These are phyloP conservation scores for Pyrenophora seminiperda DNA, from an alignment of 2,329 filamentous ascomycete species.

Conservation along the genomic window DNA sequence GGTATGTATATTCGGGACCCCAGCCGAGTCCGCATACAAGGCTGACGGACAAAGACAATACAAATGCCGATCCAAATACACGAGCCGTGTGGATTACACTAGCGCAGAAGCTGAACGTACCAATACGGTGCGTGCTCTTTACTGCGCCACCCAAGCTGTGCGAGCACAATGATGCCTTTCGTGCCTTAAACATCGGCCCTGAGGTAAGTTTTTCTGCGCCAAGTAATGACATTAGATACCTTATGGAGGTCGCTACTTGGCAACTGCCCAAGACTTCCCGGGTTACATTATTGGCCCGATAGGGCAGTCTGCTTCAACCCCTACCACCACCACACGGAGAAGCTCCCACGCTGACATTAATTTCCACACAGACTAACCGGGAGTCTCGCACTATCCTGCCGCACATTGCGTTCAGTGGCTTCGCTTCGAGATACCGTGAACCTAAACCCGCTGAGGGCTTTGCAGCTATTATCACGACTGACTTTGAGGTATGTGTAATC, in stretches of 20 bases:
- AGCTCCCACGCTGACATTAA: conserved; percentile 23
- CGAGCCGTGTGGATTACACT: conserved; percentile 79
- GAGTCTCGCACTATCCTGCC: conserved; percentile 77
- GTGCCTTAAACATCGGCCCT: conserved; percentile 62
- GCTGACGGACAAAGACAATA: conserved; percentile 72
- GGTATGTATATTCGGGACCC: conserved; percentile 61
- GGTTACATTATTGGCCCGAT: conserved; percentile 7
- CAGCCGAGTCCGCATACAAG: conserved; percentile 17
- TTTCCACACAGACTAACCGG: conserved; percentile 69
- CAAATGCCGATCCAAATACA: conserved; percentile 82
- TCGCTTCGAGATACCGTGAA: conserved; percentile 71
- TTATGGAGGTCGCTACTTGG: conserved; percentile 2
- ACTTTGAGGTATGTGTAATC: conserved; percentile 65
- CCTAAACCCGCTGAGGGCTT: conserved; percentile 81
- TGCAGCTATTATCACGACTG: conserved; percentile 73
- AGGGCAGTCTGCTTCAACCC: not conserved
- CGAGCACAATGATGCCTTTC: conserved; percentile 86
- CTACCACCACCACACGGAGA: conserved; percentile 2
- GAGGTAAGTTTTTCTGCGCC: conserved; percentile 40
- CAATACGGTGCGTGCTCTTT: conserved; percentile 86
- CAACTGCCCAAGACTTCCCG: conserved; percentile 6
- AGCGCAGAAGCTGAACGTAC: conserved; percentile 70
- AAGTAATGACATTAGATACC: conserved; percentile 8
- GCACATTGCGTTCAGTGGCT: conserved; percentile 78
- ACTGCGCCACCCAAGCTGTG: conserved; percentile 70